These are phyloP conservation scores for Neonectria magnoliae DNA, from an alignment of 2,329 filamentous ascomycete genomes.

Conservation along the genomic window DNA sequence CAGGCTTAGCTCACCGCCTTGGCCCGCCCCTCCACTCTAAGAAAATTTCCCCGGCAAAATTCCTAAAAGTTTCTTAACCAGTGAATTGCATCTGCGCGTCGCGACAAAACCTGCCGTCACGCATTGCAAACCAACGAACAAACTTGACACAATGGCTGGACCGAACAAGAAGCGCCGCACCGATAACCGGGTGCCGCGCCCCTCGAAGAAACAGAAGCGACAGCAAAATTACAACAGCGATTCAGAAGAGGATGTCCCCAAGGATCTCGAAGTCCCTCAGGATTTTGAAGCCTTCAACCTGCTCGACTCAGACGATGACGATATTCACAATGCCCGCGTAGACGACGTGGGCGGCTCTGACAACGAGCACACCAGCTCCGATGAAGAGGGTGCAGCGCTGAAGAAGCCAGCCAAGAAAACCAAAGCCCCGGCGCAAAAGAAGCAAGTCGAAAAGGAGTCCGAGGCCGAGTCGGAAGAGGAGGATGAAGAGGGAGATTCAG, in stretches of 20 bases:
- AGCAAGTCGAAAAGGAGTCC: conserved; percentile 32
- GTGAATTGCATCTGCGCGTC: conserved; percentile 24
- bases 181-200: conserved; percentile 49
- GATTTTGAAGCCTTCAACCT: conserved; percentile 63
- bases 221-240: conserved; percentile 63
- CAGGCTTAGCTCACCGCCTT: conserved; percentile 40
- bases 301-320: conserved; percentile 67
- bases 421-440: conserved; percentile 41
- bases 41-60: conserved; percentile 40
- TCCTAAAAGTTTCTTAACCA: conserved; percentile 33
- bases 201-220: conserved; percentile 64
- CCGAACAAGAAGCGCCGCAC: conserved; percentile 48
- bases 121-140: conserved; percentile 25
- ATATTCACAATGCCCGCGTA: conserved; percentile 62
- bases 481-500: conserved; percentile 42
- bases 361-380: conserved; percentile 49
- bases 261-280: conserved; percentile 57
- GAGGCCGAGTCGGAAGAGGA: conserved; percentile 37
- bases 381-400: conserved; percentile 46
- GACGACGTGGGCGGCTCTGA: conserved; percentile 59
- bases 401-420: conserved; percentile 45
- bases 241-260: conserved; percentile 55
- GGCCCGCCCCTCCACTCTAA: conserved; percentile 39
- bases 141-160: conserved; percentile 46
- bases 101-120: conserved; percentile 25